These are phyloP conservation scores for Collybia mongolica DNA, from an alignment of 768 basidiomycete species.

Conservation along the genomic window DNA sequence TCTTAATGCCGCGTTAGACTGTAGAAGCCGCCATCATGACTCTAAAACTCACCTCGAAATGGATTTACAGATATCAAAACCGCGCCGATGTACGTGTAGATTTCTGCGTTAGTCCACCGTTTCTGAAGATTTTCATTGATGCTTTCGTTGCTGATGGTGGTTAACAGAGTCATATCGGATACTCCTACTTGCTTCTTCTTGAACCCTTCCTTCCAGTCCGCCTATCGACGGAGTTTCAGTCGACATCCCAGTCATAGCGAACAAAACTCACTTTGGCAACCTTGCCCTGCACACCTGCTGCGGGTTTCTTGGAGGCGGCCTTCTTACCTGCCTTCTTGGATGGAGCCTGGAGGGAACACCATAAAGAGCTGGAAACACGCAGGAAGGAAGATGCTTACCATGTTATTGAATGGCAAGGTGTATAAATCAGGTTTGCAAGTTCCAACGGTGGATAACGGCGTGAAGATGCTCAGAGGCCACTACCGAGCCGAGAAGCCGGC, in stretches of 20 bases:
- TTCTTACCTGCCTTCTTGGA: slow-evolving; percentile 94
- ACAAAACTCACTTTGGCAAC: slow-evolving; percentile 67
- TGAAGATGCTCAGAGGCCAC: no score
- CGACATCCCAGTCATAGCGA: slow-evolving; percentile 1
- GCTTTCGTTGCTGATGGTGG: slow-evolving; percentile 95
- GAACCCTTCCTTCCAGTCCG: slow-evolving; percentile 99
- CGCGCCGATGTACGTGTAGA: slow-evolving; percentile 99
- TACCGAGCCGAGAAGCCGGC: not conserved
- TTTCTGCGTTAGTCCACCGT: slow-evolving; percentile 92
- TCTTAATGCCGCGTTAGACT: slow-evolving; percentile 44
- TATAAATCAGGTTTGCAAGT: not conserved
- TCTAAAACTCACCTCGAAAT: slow-evolving; percentile 67
- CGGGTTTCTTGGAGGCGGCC: slow-evolving; percentile 49
- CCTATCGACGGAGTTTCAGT: slow-evolving; percentile 46
- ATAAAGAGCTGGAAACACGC: no score
- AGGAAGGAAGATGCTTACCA: slow-evolving; percentile 10
- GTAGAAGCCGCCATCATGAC: not conserved
- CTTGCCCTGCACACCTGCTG: slow-evolving; percentile 49
- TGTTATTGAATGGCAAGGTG: slow-evolving; percentile 1
- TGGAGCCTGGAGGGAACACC: slow-evolving; percentile 51
- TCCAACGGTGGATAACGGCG: no score
- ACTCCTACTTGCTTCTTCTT: slow-evolving; percentile 99
- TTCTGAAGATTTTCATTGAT: slow-evolving; percentile 98
- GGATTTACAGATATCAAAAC: slow-evolving; percentile 99
- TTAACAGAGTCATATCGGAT: slow-evolving; percentile 96